Evolutionary conservation across 2,329 filamentous ascomycete species (phyloP), one percentile per base, ranked within the genome.

Genomic region (Moelleriella libera): DNA sequence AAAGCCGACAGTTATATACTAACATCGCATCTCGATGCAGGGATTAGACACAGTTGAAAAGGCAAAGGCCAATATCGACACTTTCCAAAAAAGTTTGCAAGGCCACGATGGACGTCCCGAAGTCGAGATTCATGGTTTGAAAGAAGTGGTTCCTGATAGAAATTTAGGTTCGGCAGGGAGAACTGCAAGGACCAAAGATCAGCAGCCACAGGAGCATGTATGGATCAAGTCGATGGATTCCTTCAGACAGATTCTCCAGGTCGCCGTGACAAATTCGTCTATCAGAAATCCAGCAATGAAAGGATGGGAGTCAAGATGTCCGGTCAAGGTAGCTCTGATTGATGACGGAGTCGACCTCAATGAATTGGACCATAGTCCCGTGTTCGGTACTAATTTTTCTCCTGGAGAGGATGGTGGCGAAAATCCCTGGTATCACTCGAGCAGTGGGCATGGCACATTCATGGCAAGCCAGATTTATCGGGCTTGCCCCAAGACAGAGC

Each of bases 281-380:
- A 12, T 37, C 21, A 21, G 2, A 21, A 37, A 5, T 12, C 12
- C 12, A 9, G 3, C 3, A 37, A 8, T 12, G 34, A 5, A 37
- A 37, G 34, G 3, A 37, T 37, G 8, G 34, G 8, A 37, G 12
- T 37, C 12, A 37, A 37, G 12, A 5, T 37, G 4, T 8, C 34
- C 34, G 12, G 12, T 37, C 8, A 4, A 49, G 53, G 52, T 68
- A 6, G 66, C 63, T 2, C 52, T 68, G 3, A 66, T 68, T 37
- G 65, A 69, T 46, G 64, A 68, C 37, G 65, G 65, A 4, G 58
- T 67, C 1, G 60, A 66, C 43, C 52, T 57, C 2, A 53, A 37
- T 12, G 8, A 59, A 5, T 49, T 66, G 1, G 47, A 58, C 6
- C 52, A 50, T n/a, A 54, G 47, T 5, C 56, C 60, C 14, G 49